Conservation (phyloP, 139 green algal genomes). For the Picochlorum sp. region DNA sequence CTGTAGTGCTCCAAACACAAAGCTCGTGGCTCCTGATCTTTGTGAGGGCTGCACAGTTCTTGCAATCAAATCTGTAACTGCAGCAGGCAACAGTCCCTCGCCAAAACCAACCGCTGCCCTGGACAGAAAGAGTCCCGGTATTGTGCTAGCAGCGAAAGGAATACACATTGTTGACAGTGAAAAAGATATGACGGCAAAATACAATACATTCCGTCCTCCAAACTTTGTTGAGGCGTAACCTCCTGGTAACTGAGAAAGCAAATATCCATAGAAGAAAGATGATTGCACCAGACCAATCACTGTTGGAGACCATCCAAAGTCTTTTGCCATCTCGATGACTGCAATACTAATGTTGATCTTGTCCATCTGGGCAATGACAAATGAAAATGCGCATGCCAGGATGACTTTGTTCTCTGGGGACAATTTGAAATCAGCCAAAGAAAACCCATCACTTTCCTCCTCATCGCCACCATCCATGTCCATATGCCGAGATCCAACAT, state of each 20-base stretch:
- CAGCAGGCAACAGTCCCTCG: conserved; percentile 82
- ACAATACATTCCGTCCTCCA: conserved; percentile 69
- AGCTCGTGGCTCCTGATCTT: conserved; percentile 68
- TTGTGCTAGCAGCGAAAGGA: conserved; percentile 48
- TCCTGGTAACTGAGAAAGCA: conserved; percentile 78
- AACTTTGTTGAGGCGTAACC: conserved; percentile 65
- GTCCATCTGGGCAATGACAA: conserved; percentile 95
- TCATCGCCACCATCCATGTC: background rate
- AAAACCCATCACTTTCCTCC: conserved; percentile 4
- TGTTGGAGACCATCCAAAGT: conserved; percentile 83
- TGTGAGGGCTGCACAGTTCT: conserved; percentile 56
- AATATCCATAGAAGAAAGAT: conserved; percentile 84
- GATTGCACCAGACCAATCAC: conserved; percentile 76
- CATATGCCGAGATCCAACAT: background rate
- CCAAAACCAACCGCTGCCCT: conserved; percentile 79
- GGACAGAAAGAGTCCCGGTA: conserved; percentile 64
- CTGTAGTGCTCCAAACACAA: conserved; percentile 90
- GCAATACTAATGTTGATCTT: conserved; percentile 95
- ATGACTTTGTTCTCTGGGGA: conserved; percentile 66
- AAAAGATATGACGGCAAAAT: conserved; percentile 73
- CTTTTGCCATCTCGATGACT: conserved; percentile 92
- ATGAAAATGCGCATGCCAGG: conserved; percentile 57
- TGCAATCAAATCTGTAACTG: conserved; percentile 85
- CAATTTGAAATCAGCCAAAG: conserved; percentile 43
- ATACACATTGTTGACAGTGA: conserved; percentile 41